phyloP scores from a whole-genome alignment of 2,329 filamentous ascomycete species.

The Nigrospora sphaerica region DNA sequence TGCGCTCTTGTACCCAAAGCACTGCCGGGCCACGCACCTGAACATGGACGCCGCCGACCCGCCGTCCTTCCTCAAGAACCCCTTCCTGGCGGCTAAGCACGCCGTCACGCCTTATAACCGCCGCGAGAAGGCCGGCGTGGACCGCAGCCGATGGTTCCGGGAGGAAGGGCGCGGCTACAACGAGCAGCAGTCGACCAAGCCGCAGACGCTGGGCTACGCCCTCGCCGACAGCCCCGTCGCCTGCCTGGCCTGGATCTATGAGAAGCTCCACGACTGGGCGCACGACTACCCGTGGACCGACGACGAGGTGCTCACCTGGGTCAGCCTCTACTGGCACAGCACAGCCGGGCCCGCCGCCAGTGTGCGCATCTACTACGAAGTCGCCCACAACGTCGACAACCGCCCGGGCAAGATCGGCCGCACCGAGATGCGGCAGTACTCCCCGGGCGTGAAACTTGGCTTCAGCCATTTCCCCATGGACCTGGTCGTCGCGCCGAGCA shows the following conservation, averaged over 20 bases:
- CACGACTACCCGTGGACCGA: slow-evolving; percentile 67
- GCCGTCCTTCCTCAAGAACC: slow-evolving; percentile 43
- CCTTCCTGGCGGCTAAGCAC: slow-evolving; percentile 50
- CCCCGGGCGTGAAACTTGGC: slow-evolving; percentile 28
- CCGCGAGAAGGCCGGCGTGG: slow-evolving; percentile 43
- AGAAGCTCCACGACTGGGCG: slow-evolving; percentile 73
- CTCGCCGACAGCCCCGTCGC: slow-evolving; percentile 64
- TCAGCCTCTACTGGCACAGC: slow-evolving; percentile 67
- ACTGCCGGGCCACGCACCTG: slow-evolving; percentile 53
- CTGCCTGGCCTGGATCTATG: slow-evolving; percentile 71
- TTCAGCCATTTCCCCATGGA: slow-evolving; percentile 54
- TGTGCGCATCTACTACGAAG: slow-evolving; percentile 67
- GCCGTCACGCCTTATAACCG: slow-evolving; percentile 44
- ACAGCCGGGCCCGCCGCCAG: slow-evolving; percentile 60
- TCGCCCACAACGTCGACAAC: slow-evolving; percentile 29
- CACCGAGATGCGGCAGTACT: slow-evolving; percentile 14
- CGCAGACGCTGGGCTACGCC: slow-evolving; percentile 65
- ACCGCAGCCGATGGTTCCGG: slow-evolving; percentile 49
- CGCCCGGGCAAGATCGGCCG: slow-evolving; percentile 12
- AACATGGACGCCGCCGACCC: slow-evolving; percentile 43
- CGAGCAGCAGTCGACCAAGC: slow-evolving; percentile 56
- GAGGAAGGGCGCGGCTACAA: slow-evolving; percentile 53
- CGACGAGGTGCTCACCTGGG: slow-evolving; percentile 70
- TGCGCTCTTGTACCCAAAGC: slow-evolving; percentile 48
- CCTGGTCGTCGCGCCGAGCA: slow-evolving; percentile 42